Evolutionary conservation across 1,284 basidiomycete genomes (phyloP), one percentile per base, ranked within the genome.

Genomic region (Cystobasidiaceae sp.): DNA sequence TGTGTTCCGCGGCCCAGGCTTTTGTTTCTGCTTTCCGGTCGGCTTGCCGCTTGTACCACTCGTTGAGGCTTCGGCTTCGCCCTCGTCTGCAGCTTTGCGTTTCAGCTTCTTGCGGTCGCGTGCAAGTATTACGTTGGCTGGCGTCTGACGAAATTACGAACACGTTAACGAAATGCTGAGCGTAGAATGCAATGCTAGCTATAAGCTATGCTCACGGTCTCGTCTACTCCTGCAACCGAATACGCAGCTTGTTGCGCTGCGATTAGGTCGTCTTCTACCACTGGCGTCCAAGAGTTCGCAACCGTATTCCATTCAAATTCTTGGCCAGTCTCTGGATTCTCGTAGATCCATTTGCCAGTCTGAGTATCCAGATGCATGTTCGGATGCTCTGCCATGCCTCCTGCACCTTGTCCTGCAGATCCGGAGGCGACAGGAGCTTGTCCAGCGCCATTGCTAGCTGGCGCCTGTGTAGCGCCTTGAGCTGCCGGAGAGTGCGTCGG

Each of bases 241-340:
- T 97, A 97, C 1, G 90, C 91, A 3, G 89, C 90, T 78, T 96
- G 93, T 75, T 97, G 93, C 37, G 85, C 85, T 73, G 85, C 85
- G 68, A 93, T 74, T 23, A 88, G 80, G 68, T 89, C 88, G 68
- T 93, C 90, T 71, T 90, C 88, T 73, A 96, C 92, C 74, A 93
- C 76, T 41, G 89, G 86, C 25, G 90, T 77, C 93, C 93, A 96
- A 39, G 80, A 79, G 19, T 83, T 84, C 72, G 88, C 89, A 5
- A 76, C 75, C 41, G 82, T 77, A 73, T 91, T 86, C 81, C 89
- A 98, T 78, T 98, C 93, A 75, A 89, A 84, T 76, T 96, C 93
- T 28, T 82, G 80, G 13, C 89, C 92, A 68, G 76, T 70, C 1
- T 92, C 86, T 63, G 90, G 88, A 73, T 89, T 86, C 76, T 98